Base-by-base conservation (phyloP, 2,329 filamentous ascomycete species). In the Claviceps sp. region DNA sequence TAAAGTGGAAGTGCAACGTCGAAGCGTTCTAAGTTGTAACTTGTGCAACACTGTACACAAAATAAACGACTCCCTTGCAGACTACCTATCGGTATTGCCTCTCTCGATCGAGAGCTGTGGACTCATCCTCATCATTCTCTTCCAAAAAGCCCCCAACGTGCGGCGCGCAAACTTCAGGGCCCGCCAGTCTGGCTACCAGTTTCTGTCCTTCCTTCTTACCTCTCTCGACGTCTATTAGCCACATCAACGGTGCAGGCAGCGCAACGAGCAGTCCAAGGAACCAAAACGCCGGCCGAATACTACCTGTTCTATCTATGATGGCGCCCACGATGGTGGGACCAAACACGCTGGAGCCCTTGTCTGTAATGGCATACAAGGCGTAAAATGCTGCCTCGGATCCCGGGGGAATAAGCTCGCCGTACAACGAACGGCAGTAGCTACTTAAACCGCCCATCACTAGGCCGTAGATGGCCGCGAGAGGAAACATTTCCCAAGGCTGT, bases 371-470 rank as follows among this genome's bases (percentile, higher is more conserved):
- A 64, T 97, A 98, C 1, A 98, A 74, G 0, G 91, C 90, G 64
- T 95, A 98, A 64, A 98, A 98, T 0, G 91, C 90, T 0, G 93
- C 90, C 68, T 98, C 93, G 34, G 86, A 94, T 4, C 93, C 93
- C 0, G 88, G 88, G 1, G 93, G 93, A 52, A 98, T 95, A 52
- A 98, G 76, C 66, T 97, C 90, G 41, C 89, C 90, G 63, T 88
- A 98, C 4, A 98, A 75, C 55, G 87, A 90, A 43, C 93, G 84
- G 64, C 93, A 97, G 67, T 97, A 96, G 24, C 85, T 86, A 53
- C 86, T 88, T 42, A 98, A 71, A 0, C 93, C 93, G n/a, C 93
- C 93, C 34, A 97, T 80, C 2, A 97, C 90, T 48, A 98, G 81
- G 0, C 93, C 93, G 66, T 96, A 97, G 13, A 97, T 81, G 3